A percentile compares a stretch with the other conserved stretches of the same genome.
Conservation (phyloP, 2,329 filamentous ascomycete species). For the Alternaria dauci region DNA sequence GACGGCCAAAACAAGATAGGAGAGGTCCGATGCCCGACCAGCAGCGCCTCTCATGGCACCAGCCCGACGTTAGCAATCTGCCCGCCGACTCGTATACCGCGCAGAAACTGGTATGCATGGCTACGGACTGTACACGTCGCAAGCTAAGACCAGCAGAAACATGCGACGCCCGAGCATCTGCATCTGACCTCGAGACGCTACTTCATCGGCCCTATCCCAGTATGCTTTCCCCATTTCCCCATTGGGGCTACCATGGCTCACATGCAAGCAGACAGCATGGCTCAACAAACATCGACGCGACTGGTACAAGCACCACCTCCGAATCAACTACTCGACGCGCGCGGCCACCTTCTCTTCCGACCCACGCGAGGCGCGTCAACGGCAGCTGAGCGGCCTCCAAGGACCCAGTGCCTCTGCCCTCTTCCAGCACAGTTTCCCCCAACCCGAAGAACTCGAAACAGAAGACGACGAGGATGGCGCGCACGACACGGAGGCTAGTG, state of each 20-base stretch:
- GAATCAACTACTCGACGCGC: slow-evolving; percentile 55
- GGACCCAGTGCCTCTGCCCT: slow-evolving; percentile 51
- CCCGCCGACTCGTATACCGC: slow-evolving; percentile 63
- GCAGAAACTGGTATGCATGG: slow-evolving; percentile 58
- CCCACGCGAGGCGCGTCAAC: slow-evolving; percentile 54
- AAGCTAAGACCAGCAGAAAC: slow-evolving; percentile 55
- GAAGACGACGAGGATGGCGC: slow-evolving; percentile 38
- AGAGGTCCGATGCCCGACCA: slow-evolving; percentile 42
- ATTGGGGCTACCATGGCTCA: slow-evolving; percentile 20
- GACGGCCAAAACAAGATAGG: slow-evolving; percentile 21
- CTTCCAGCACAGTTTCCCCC: slow-evolving; percentile 54
- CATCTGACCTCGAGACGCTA: slow-evolving; percentile 68
- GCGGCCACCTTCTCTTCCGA: slow-evolving; percentile 62
- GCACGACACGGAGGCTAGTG: slow-evolving; percentile 16
- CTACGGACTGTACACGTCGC: neutral
- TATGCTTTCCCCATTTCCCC: slow-evolving; percentile 28
- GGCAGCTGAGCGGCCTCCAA: slow-evolving; percentile 54
- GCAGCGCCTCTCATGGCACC: slow-evolving; percentile 45
- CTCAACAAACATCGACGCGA: slow-evolving; percentile 68
- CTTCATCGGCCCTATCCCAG: slow-evolving; percentile 71
- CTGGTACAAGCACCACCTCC: slow-evolving; percentile 66
- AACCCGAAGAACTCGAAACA: slow-evolving; percentile 49
- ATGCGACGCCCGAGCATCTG: slow-evolving; percentile 68
- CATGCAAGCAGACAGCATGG: slow-evolving; percentile 61
- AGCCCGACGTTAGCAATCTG: slow-evolving; percentile 47